Conservation (phyloP, 1,284 basidiomycete genomes). For the Ceratobasidium sp. region DNA sequence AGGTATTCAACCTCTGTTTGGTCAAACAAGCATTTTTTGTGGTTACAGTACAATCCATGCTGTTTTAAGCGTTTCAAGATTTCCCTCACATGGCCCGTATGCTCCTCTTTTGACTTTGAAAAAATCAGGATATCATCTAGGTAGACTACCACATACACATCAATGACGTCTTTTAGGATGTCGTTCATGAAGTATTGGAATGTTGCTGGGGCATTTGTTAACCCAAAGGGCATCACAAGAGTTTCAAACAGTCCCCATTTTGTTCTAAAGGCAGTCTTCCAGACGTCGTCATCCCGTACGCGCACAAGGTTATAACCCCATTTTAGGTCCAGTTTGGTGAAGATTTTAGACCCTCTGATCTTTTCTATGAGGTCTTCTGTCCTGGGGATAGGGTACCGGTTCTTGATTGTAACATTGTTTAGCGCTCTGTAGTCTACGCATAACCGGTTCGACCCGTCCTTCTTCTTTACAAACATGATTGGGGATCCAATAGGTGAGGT, state of each 20-base stretch:
- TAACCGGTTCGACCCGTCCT: no score
- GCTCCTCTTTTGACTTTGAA: constrained; percentile 60
- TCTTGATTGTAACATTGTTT: no score
- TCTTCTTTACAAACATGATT: no score
- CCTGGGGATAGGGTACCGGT: no score
- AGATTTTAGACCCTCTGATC: no score
- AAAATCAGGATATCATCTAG: constrained; percentile 49
- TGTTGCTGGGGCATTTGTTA: constrained; percentile 34
- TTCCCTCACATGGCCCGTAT: constrained; percentile 51
- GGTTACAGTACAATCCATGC: constrained; percentile 49
- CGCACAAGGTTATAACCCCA: no score
- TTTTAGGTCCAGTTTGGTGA: no score
- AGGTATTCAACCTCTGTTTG: constrained; percentile 53
- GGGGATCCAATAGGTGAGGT: no score
- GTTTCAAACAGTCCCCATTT: constrained; percentile 41
- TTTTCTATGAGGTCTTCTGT: no score
- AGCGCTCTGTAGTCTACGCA: no score
- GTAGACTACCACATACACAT: constrained; percentile 46
- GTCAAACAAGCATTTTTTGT: constrained; percentile 53
- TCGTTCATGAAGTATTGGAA: constrained; percentile 45
- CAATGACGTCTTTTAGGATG: constrained; percentile 32
- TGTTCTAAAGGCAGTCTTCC: constrained; percentile 42
- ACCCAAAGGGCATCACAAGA: constrained; percentile 41
- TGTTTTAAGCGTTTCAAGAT: constrained; percentile 50
- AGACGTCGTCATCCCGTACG: no score